A percentile compares a stretch with the other conserved stretches of the same genome.
Evolutionary conservation across 164 flowering plant genomes (phyloP).

Genomic region (Liquidambar formosana): DNA sequence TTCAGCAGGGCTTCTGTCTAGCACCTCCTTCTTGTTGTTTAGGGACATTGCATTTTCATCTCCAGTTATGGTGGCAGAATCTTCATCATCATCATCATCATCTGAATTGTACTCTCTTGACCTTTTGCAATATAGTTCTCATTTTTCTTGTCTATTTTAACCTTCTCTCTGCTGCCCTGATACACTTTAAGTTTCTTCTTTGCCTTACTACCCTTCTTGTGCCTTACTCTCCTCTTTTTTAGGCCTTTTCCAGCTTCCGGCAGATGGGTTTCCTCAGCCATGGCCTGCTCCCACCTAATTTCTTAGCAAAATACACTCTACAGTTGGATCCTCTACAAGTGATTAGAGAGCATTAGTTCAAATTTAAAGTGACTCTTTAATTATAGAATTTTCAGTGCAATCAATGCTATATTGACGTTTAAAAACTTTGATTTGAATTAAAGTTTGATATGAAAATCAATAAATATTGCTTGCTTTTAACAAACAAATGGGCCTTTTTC

Average conservation of each 20-base stretch:
- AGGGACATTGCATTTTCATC: slow-evolving; percentile 4
- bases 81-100: slow-evolving; percentile 39
- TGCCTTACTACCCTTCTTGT: slow-evolving; percentile 37
- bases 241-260: slow-evolving; percentile 23
- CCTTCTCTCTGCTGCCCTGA: slow-evolving; percentile 30
- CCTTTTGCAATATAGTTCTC: slow-evolving; percentile 54
- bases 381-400: too few species aligned
- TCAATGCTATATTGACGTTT: too few species aligned
- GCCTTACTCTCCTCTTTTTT: slow-evolving; percentile 46
- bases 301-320: too few species aligned
- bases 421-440: too few species aligned
- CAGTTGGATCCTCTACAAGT: too few species aligned
- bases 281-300: slow-evolving; percentile 6
- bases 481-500: too few species aligned
- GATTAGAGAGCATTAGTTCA: too few species aligned
- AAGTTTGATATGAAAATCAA: too few species aligned
- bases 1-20: slow-evolving; percentile 27
- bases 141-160: slow-evolving; percentile 42
- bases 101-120: slow-evolving; percentile 81
- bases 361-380: too few species aligned
- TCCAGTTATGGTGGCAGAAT: not conserved
- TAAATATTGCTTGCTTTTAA: too few species aligned
- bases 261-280: slow-evolving; percentile 37
- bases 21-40: slow-evolving; percentile 18
- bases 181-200: slow-evolving; percentile 36